Evolutionary conservation across 2,329 filamentous ascomycete species (phyloP).

Genomic region (Aphanocladium album): DNA sequence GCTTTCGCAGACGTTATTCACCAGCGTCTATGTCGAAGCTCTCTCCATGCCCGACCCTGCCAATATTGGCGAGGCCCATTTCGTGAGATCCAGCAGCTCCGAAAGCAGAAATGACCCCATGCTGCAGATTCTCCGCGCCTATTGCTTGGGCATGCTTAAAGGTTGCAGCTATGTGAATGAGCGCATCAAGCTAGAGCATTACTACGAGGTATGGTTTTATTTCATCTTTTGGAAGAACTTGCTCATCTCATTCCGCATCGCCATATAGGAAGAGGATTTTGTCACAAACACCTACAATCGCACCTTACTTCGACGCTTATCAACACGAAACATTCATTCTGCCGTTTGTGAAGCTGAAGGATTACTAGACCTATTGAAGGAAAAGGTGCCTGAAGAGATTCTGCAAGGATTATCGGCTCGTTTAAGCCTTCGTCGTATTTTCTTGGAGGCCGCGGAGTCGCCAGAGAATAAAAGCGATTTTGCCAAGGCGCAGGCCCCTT

Average conservation of each 20-base stretch:
- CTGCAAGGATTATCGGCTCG: conserved; percentile 57
- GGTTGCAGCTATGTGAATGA: conserved; percentile 74
- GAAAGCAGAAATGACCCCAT: conserved; percentile 37
- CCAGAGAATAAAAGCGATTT: conserved; percentile 40
- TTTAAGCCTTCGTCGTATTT: conserved; percentile 60
- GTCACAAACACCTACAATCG: conserved; percentile 87
- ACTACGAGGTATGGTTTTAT: conserved; percentile 79
- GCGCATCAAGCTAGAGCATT: conserved; percentile 75
- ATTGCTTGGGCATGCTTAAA: conserved; percentile 81
- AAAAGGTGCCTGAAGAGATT: conserved; percentile 36
- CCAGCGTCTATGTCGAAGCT: conserved; percentile 82
- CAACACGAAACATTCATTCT: conserved; percentile 49
- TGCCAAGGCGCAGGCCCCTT: conserved; percentile 44
- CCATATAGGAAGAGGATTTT: conserved; percentile 81
- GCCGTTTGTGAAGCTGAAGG: conserved; percentile 51
- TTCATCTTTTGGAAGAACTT: too few species aligned
- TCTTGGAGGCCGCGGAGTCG: conserved; percentile 52
- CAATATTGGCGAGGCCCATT: conserved; percentile 60
- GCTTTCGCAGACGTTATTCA: conserved; percentile 89
- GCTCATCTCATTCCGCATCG: neutral
- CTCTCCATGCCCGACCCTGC: conserved; percentile 67
- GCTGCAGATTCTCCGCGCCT: conserved; percentile 69
- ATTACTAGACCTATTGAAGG: conserved; percentile 41
- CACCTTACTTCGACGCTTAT: conserved; percentile 63
- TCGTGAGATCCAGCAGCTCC: conserved; percentile 38